phyloP scores from a whole-genome alignment of 176 grass and related monocot genomes.

The Stipa capillata region DNA sequence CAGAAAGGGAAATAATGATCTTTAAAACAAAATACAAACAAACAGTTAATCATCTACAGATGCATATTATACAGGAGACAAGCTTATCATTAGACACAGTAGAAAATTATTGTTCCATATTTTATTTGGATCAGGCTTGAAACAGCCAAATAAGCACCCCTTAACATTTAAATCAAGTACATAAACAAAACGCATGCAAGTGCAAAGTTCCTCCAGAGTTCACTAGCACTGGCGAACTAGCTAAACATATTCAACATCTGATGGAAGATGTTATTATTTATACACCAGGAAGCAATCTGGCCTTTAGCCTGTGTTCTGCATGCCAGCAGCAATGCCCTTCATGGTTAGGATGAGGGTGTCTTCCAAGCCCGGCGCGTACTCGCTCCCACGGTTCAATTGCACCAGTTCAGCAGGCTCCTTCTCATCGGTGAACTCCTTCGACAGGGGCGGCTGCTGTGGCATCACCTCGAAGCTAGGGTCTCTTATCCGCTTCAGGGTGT shows the following conservation, averaged over 20 bases:
- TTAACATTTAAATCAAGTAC: slow-evolving; percentile 34
- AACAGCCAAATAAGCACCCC: slow-evolving; percentile 1
- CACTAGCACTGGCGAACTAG: slow-evolving; percentile 20
- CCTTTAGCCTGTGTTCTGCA: slow-evolving; percentile 89
- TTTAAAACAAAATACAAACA: not conserved
- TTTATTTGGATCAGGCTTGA: slow-evolving; percentile 33
- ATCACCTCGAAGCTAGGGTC: slow-evolving; percentile 63
- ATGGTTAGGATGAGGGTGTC: slow-evolving; percentile 89
- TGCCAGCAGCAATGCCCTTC: slow-evolving; percentile 89
- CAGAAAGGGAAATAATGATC: not conserved
- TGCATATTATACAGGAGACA: not conserved
- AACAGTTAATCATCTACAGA: not conserved
- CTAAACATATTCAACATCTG: slow-evolving; percentile 13
- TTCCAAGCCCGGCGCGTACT: slow-evolving; percentile 76
- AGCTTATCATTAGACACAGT: not conserved
- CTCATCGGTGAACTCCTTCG: slow-evolving; percentile 34
- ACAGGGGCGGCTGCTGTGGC: slow-evolving; percentile 41
- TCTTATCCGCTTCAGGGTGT: slow-evolving; percentile 79
- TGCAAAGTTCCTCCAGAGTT: not conserved
- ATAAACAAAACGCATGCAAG: not conserved
- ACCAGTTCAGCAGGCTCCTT: slow-evolving; percentile 41
- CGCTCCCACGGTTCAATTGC: slow-evolving; percentile 56
- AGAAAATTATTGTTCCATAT: slow-evolving; percentile 4
- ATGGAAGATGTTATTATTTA: slow-evolving; percentile 23
- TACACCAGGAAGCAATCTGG: not conserved